Evolutionary conservation across 192 early-diverging fungal species (phyloP).

Genomic region (Linnemannia hyalina): DNA sequence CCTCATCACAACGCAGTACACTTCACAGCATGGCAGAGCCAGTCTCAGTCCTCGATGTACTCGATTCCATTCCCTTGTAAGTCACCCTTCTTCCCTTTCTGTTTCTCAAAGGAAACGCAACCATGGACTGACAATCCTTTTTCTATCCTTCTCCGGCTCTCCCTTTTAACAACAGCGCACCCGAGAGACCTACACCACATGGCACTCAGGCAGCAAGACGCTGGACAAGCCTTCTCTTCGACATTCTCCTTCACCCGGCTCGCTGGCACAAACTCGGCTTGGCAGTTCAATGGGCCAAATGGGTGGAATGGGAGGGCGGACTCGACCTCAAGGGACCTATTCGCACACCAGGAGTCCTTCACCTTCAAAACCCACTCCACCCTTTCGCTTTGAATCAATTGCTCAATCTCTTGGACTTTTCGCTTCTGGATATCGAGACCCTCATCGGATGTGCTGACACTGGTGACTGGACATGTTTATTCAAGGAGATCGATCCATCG

Average conservation of each 20-base stretch:
- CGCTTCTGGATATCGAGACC: conserved; percentile 37
- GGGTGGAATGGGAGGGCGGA: conserved; percentile 51
- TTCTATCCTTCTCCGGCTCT: background rate
- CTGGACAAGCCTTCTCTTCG: conserved; percentile 21
- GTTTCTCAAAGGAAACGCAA: background rate
- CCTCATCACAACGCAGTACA: background rate
- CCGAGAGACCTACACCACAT: conserved; percentile 27
- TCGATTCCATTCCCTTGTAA: conserved; percentile 49
- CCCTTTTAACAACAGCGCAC: conserved; percentile 10
- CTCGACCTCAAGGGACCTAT: conserved; percentile 31
- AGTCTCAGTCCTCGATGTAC: conserved; percentile 16
- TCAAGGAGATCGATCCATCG: conserved; percentile 12
- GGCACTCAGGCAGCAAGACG: conserved; percentile 14
- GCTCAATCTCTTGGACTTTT: conserved; percentile 29
- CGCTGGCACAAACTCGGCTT: conserved; percentile 43
- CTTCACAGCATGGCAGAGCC: conserved; percentile 25
- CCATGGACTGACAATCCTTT: background rate
- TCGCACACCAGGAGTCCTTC: conserved; percentile 36
- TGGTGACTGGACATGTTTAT: conserved; percentile 41
- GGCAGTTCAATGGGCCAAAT: conserved; percentile 45
- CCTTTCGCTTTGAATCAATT: conserved; percentile 28
- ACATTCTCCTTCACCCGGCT: conserved; percentile 34
- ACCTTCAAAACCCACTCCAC: conserved; percentile 49
- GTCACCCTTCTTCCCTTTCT: background rate
- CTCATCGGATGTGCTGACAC: conserved; percentile 46